Evolutionary conservation across 768 basidiomycete species (phyloP), one percentile per base, ranked within the genome.

Genomic region (Mycena sanguinolenta): DNA sequence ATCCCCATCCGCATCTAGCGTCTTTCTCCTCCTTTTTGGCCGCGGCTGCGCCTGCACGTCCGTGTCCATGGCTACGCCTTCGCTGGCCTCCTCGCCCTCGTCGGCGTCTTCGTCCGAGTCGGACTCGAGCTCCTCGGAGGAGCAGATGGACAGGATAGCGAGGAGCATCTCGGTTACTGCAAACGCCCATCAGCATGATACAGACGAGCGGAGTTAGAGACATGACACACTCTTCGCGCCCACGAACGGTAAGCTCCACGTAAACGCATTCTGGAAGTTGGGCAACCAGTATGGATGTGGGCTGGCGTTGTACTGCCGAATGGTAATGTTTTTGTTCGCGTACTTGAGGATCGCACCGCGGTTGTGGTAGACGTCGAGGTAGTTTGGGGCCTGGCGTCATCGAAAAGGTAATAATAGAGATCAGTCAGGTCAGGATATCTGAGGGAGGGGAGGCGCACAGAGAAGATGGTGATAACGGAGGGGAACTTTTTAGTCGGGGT

Each of bases 191-290:
- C 25, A n/a, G 60, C 50, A 36, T 14, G 34, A 14, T 54, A 38
- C 23, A 34, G 32, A 34, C 32, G 32, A 34, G 32, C 10, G 4
- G 32, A 34, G 32, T 34, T 10, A 4, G 32, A 10, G 32, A 17
- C 30, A 46, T 39, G 27, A 83, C 94, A 63, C 70, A 97, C 97
- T 98, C 84, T 99, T 99, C 73, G 95, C 91, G 61, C 96, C 97
- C 6, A 99, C 96, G 78, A 99, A 99, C 0, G 97, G 97, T 65
- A 99, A 79, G 86, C 93, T 95, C 97, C 97, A 99, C 14, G 96
- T 97, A 78, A 99, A 99, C 34, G 95, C 96, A 77, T 99, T 95
- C 90, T 97, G 97, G 75, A 98, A 98, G 82, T 98, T 98, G 0
- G 97, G 97, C 34, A 99, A 79, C 95, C 96, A 97, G 80, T 95